Evolutionary conservation across 2,329 filamentous ascomycete species (phyloP).

Genomic region (Aspergillus cejpii): DNA sequence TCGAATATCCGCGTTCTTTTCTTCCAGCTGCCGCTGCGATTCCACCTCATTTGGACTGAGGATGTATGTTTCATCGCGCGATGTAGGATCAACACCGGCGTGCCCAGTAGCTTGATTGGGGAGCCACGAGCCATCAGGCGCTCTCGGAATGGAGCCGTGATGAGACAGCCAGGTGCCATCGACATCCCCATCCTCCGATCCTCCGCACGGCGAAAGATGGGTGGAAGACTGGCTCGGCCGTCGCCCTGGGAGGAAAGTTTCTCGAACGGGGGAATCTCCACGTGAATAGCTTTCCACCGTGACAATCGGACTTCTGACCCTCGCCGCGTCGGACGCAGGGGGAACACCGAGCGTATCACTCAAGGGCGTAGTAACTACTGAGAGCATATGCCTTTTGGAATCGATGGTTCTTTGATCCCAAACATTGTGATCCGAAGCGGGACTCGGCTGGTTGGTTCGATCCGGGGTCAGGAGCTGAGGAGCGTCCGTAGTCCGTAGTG

Average conservation of each 20-base stretch:
- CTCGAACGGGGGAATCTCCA: constrained; percentile 40
- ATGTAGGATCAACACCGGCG: constrained; percentile 43
- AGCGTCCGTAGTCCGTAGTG: constrained; percentile 14
- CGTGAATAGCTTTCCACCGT: constrained; percentile 40
- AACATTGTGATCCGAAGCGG: constrained; percentile 20
- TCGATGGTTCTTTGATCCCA: constrained; percentile 10
- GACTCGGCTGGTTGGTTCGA: constrained; percentile 27
- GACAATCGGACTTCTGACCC: constrained; percentile 40
- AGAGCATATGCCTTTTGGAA: constrained; percentile 18
- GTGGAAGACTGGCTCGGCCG: constrained; percentile 30
- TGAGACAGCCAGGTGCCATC: constrained; percentile 16
- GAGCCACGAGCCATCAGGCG: constrained; percentile 45
- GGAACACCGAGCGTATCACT: constrained; percentile 21
- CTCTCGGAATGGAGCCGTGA: constrained; percentile 27
- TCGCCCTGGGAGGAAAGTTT: constrained; percentile 17
- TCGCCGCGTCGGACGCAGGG: constrained; percentile 17
- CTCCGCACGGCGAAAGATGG: constrained; percentile 33
- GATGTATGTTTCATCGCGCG: constrained; percentile 41
- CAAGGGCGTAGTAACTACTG: constrained; percentile 21
- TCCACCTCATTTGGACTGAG: constrained; percentile 48
- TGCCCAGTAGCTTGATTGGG: constrained; percentile 35
- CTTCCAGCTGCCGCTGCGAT: constrained; percentile 41
- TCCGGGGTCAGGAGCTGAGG: constrained; percentile 32
- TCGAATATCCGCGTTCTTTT: constrained; percentile 50
- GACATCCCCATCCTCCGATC: constrained; percentile 23